phyloP scores from a whole-genome alignment of 352 stramenopile genomes.

The Phytopythium helicoides region DNA sequence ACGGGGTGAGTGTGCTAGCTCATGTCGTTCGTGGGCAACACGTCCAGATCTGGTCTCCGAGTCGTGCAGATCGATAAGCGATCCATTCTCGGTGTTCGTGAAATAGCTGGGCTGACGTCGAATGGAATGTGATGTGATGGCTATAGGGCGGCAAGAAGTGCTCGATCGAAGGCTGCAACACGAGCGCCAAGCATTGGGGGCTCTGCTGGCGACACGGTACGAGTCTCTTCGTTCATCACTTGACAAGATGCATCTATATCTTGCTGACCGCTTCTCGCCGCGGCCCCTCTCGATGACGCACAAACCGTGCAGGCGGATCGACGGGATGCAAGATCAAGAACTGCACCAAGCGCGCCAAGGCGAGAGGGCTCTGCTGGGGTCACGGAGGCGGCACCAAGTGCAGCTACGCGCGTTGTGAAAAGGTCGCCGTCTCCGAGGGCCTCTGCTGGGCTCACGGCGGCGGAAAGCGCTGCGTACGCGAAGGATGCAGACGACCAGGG shows the following conservation, averaged over 20 bases:
- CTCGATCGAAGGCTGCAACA: slow-evolving; percentile 30
- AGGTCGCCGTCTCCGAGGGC: slow-evolving; percentile 41
- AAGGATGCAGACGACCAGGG: slow-evolving; percentile 26
- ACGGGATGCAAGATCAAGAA: slow-evolving; percentile 4
- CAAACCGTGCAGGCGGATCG: slow-evolving; percentile 1
- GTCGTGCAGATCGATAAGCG: no score
- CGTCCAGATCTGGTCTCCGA: no score
- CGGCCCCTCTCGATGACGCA: no score
- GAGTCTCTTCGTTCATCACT: background rate
- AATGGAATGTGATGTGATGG: background rate
- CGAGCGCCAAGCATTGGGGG: slow-evolving; percentile 36
- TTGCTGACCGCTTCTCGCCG: background rate
- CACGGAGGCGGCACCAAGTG: slow-evolving; percentile 42
- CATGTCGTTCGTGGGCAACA: no score
- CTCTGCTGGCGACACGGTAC: slow-evolving; percentile 54
- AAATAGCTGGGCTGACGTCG: no score
- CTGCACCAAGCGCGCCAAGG: slow-evolving; percentile 31
- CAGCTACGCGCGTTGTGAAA: slow-evolving; percentile 18
- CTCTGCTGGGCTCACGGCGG: slow-evolving; percentile 55
- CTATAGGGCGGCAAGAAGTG: slow-evolving; percentile 48
- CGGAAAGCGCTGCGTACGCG: slow-evolving; percentile 32
- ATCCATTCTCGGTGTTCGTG: background rate
- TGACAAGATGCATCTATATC: background rate
- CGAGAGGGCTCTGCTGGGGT: slow-evolving; percentile 41
- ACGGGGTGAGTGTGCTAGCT: slow-evolving; percentile 28